phyloP scores from a whole-genome alignment of 768 basidiomycete species.

The Panellus pusillus region DNA sequence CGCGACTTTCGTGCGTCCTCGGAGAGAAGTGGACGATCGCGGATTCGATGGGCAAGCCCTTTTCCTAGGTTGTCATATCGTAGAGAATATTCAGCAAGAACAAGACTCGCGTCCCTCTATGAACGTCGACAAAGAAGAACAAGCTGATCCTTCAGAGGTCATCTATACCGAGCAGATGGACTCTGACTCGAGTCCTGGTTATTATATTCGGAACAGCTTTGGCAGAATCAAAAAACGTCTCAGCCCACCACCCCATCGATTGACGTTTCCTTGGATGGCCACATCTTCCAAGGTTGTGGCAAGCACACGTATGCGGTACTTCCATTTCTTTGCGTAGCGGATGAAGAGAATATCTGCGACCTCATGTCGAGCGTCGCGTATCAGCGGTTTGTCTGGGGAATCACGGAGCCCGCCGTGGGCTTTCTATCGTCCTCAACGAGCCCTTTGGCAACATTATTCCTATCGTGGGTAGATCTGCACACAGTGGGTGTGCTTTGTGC shows the following conservation, averaged over 20 bases:
- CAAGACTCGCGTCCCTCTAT: background rate
- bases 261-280: background rate
- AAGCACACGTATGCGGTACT: background rate
- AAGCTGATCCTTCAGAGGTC: background rate
- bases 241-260: background rate
- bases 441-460: background rate
- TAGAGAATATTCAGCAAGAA: background rate
- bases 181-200: too few relatives aligned
- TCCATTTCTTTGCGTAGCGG: constrained; percentile 4
- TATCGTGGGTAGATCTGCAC: constrained; percentile 1
- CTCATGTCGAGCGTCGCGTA: constrained; percentile 5
- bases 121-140: background rate
- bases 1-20: background rate
- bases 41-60: constrained; percentile 1
- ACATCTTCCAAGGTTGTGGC: constrained; percentile 3
- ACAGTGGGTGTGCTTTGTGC: background rate
- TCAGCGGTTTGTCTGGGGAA: background rate
- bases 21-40: background rate
- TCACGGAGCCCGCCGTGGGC: background rate
- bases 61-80: constrained; percentile 4
- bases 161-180: too few relatives aligned
- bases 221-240: background rate
- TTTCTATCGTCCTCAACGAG: background rate
- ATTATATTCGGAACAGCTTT: too few relatives aligned
- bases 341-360: constrained; percentile 2